These are phyloP conservation scores for Bipolaris victoriae DNA, from an alignment of 2,329 filamentous ascomycete species.

Conservation along the genomic window DNA sequence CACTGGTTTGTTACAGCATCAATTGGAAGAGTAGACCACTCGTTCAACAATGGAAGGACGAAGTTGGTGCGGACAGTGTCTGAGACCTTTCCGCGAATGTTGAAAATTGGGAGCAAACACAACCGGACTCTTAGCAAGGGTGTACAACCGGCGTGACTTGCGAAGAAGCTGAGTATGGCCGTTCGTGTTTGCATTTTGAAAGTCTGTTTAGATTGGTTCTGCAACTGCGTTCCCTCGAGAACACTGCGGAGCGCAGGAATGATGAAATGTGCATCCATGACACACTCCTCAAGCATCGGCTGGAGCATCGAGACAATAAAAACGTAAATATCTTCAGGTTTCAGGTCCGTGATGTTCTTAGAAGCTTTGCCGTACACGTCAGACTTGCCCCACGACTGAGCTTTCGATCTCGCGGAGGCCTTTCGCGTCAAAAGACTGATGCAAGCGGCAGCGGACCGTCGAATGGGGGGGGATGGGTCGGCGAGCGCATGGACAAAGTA, in stretches of 20 bases:
- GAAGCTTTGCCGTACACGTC: conserved; percentile 65
- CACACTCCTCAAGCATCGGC: conserved; percentile 81
- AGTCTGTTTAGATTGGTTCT: conserved; percentile 29
- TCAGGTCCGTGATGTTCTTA: conserved; percentile 63
- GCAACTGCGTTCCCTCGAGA: conserved; percentile 62
- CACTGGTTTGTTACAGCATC: conserved; percentile 60
- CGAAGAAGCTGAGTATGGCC: conserved; percentile 73
- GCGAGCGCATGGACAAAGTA: conserved; percentile 77
- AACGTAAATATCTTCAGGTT: conserved; percentile 60
- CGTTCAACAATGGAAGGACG: conserved; percentile 74
- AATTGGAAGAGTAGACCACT: conserved; percentile 67
- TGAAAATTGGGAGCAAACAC: conserved; percentile 73
- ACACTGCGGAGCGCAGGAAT: conserved; percentile 65
- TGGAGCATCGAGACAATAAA: conserved; percentile 71
- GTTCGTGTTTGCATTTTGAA: conserved; percentile 68
- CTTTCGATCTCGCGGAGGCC: conserved; percentile 18
- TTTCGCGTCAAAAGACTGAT: conserved; percentile 48
- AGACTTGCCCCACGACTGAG: conserved; percentile 30
- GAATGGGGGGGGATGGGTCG: conserved; percentile 77
- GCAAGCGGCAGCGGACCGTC: conserved; percentile 74
- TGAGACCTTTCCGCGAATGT: conserved; percentile 73
- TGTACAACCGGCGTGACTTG: conserved; percentile 72
- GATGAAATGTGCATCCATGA: conserved; percentile 78
- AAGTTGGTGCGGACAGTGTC: conserved; percentile 74
- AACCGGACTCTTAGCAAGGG: conserved; percentile 73